A percentile compares a stretch with the other conserved stretches of the same genome.
Evolutionary conservation across 23 red algal species (phyloP).

Genomic region (Gracilaria gracilis): DNA sequence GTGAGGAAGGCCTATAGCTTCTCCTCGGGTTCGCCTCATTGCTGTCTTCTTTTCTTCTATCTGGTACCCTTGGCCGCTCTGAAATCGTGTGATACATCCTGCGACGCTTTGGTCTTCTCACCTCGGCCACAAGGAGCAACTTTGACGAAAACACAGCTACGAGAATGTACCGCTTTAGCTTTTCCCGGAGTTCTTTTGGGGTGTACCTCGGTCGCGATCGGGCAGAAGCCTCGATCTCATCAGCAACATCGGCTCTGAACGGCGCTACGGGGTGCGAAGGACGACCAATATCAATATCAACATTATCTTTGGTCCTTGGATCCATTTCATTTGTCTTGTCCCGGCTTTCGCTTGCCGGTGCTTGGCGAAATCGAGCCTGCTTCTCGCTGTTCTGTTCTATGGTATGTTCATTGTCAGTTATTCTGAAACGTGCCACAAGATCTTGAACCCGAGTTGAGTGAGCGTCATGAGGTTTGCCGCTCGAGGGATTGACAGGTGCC

Average conservation of each 20-base stretch:
- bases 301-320: not conserved
- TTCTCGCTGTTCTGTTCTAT: not conserved
- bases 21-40: not conserved
- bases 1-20: not conserved
- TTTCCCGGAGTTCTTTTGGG: not conserved
- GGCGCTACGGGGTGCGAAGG: no score
- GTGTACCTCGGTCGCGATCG: constrained; percentile 3
- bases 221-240: not conserved
- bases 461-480: not conserved
- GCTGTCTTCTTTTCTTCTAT: constrained; percentile 4
- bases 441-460: constrained; percentile 2
- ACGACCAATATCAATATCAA: not conserved
- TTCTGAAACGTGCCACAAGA: constrained; percentile 1
- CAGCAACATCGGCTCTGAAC: not conserved
- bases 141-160: constrained; percentile 12
- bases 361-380: not conserved
- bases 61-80: not conserved
- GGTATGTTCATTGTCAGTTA: not conserved
- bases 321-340: not conserved
- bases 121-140: constrained; percentile 8
- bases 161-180: constrained; percentile 8
- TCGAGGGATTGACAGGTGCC: not conserved
- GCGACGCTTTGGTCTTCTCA: constrained; percentile 2
- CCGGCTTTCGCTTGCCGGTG: not conserved
- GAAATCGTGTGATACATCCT: not conserved